Evolutionary conservation across 257 asterid species (phyloP).

Genomic region (Salvia splendens): DNA sequence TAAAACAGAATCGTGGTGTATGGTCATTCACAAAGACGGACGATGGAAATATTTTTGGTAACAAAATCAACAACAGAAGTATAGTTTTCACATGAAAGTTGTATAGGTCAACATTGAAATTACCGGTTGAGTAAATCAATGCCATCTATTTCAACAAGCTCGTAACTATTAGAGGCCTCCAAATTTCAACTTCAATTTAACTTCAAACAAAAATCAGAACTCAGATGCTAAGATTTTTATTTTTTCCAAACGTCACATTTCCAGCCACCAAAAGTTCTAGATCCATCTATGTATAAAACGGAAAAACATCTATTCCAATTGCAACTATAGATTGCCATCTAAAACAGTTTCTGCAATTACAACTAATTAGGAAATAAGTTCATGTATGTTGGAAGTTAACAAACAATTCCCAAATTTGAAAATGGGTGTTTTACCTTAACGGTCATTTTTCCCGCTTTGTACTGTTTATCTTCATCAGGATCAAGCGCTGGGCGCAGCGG

Average conservation of each 20-base stretch:
- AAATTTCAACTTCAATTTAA: neutral
- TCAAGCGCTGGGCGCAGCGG: slow-evolving; percentile 83
- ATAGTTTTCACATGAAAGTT: neutral
- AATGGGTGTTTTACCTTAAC: slow-evolving; percentile 51
- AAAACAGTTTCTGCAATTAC: neutral
- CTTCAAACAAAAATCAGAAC: neutral
- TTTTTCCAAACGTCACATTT: neutral
- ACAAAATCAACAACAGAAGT: slow-evolving; percentile 9
- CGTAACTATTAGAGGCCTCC: neutral
- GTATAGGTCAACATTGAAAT: no score
- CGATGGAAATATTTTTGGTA: neutral
- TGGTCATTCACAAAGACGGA: neutral
- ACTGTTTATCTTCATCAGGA: slow-evolving; percentile 77
- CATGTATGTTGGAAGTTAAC: neutral
- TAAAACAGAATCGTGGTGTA: neutral
- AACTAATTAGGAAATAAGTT: neutral
- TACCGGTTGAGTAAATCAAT: neutral
- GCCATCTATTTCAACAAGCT: neutral
- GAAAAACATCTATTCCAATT: neutral
- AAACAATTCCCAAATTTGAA: neutral
- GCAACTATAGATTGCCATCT: slow-evolving; percentile 16
- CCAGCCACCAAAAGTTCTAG: slow-evolving; percentile 1
- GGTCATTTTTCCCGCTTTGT: slow-evolving; percentile 68
- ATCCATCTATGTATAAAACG: neutral
- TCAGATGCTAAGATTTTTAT: neutral